phyloP scores from a whole-genome alignment of 768 basidiomycete species.

The Termitomyces sp. region DNA sequence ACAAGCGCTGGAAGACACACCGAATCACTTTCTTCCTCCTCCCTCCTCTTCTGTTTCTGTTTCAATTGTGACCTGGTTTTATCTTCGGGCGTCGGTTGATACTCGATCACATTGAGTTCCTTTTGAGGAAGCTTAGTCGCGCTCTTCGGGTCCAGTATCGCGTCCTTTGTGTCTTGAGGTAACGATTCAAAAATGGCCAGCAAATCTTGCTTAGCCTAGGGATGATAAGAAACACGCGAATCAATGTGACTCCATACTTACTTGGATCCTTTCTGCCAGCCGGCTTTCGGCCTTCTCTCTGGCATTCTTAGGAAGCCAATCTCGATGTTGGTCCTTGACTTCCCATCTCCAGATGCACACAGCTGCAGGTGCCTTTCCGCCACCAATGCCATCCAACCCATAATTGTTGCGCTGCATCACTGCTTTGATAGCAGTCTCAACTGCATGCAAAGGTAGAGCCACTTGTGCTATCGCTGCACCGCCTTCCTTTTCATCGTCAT shows the following conservation, averaged over 20 bases:
- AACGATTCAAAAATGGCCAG: conserved; percentile 52
- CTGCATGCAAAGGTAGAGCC: conserved; percentile 43
- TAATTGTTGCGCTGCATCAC: conserved; percentile 75
- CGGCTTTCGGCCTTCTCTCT: conserved; percentile 60
- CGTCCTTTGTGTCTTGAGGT: conserved; percentile 50
- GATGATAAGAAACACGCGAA: conserved; percentile 1
- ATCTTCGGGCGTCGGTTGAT: conserved; percentile 22
- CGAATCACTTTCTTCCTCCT: conserved; percentile 36
- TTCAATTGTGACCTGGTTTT: conserved; percentile 24
- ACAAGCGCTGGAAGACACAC: conserved; percentile 21
- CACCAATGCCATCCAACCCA: conserved; percentile 56
- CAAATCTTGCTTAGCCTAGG: conserved; percentile 58
- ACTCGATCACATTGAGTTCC: conserved; percentile 22
- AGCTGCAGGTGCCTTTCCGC: conserved; percentile 55
- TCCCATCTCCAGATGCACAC: conserved; percentile 88
- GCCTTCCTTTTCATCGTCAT: conserved; percentile 48
- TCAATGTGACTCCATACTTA: conserved; percentile 22
- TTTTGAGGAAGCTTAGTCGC: conserved; percentile 30
- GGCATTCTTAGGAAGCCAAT: conserved; percentile 66
- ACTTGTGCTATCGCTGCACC: conserved; percentile 27
- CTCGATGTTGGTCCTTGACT: conserved; percentile 51
- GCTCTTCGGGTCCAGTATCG: conserved; percentile 52
- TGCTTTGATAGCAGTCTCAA: conserved; percentile 64
- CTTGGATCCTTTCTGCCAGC: conserved; percentile 62
- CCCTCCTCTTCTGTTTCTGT: conserved; percentile 30